phyloP scores from a whole-genome alignment of 1,284 basidiomycete species.

The Macrocystidia cucumis region DNA sequence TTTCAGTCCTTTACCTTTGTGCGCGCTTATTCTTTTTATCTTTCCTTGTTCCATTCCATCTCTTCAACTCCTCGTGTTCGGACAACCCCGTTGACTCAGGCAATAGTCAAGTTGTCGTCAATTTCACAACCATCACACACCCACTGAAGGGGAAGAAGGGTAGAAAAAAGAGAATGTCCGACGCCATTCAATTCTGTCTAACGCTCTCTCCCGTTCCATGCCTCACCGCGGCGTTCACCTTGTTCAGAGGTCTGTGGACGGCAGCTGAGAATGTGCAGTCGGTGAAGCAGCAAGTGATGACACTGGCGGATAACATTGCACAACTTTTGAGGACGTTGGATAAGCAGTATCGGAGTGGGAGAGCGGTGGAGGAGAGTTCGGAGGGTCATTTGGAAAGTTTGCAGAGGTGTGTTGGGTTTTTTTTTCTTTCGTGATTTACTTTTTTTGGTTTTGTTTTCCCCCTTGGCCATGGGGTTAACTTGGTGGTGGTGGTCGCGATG shows the following conservation, averaged over 20 bases:
- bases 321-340: slow-evolving; percentile 8
- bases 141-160: too few species aligned
- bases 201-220: slow-evolving; percentile 6
- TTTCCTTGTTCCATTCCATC: not conserved
- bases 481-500: too few species aligned
- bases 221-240: slow-evolving; percentile 6
- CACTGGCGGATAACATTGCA: slow-evolving; percentile 5
- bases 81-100: too few species aligned
- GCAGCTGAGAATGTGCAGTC: slow-evolving; percentile 5
- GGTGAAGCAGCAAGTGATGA: slow-evolving; percentile 7
- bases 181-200: not conserved
- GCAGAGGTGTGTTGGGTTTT: too few species aligned
- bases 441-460: too few species aligned
- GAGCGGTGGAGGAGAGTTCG: not conserved
- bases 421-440: too few species aligned
- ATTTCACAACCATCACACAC: too few species aligned
- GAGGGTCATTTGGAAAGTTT: too few species aligned
- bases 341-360: slow-evolving; percentile 3
- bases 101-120: too few species aligned
- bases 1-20: not conserved
- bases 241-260: slow-evolving; percentile 4
- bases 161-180: too few species aligned
- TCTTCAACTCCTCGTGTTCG: too few species aligned
- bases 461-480: too few species aligned
- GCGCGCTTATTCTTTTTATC: not conserved